Evolutionary conservation across 2,329 filamentous ascomycete species (phyloP).

Genomic region (Cladosporium sp.): DNA sequence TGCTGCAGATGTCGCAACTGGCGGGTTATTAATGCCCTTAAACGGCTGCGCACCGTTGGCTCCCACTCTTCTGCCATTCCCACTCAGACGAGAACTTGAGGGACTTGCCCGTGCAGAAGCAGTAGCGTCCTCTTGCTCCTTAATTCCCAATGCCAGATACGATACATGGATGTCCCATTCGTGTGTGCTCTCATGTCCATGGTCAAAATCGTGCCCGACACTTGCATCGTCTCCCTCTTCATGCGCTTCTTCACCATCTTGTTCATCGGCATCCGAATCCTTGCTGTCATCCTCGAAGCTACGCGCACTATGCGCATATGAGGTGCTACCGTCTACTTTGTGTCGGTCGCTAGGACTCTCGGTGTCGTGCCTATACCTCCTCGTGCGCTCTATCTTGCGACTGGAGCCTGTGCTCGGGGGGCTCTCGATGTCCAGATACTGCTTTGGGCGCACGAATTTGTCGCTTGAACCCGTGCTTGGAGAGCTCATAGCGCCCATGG

Average conservation of each 20-base stretch:
- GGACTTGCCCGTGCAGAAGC: background rate
- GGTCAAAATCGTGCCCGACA: background rate
- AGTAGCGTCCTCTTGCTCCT: background rate
- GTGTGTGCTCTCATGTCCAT: background rate
- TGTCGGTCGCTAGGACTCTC: conserved; percentile 11
- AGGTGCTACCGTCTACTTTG: background rate
- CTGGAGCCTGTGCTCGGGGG: conserved; percentile 15
- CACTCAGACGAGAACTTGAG: conserved; percentile 9
- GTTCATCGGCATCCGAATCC: background rate
- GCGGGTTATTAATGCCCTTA: conserved; percentile 13
- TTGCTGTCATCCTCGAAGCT: background rate
- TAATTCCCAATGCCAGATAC: background rate
- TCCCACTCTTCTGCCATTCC: conserved; percentile 12
- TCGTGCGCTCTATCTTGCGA: conserved; percentile 3
- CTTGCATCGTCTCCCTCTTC: background rate
- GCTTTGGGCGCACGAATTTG: conserved; percentile 10
- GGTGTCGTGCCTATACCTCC: conserved; percentile 4
- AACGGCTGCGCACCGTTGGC: background rate
- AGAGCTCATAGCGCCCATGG: background rate
- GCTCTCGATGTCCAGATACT: conserved; percentile 14
- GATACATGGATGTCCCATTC: conserved; percentile 11
- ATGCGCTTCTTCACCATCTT: background rate
- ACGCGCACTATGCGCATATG: background rate
- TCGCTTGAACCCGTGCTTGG: conserved; percentile 12
- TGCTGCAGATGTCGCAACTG: background rate